Conservation (phyloP, 2,329 filamentous ascomycete genomes). For the Colletotrichum scovillei region DNA sequence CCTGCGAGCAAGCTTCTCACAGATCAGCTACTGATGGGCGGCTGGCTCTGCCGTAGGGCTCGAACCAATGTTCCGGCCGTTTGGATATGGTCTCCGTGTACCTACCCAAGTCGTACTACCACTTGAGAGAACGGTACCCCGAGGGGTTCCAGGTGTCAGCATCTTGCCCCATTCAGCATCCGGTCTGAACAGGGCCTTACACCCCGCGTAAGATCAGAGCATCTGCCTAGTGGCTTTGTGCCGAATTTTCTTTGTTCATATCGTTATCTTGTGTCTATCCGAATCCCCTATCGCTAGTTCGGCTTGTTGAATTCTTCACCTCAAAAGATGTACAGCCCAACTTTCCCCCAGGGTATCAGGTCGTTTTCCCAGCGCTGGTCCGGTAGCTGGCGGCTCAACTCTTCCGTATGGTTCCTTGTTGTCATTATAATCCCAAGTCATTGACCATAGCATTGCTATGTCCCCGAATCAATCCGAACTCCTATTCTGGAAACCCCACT, state of each 20-base stretch:
- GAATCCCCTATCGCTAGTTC: not conserved
- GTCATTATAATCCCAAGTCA: conserved; percentile 20
- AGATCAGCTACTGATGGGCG: too few species aligned
- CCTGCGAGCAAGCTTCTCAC: too few species aligned
- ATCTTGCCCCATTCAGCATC: not conserved
- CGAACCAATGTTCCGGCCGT: too few species aligned
- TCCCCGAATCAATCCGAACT: conserved; percentile 8
- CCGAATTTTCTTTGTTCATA: not conserved
- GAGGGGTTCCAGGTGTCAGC: not conserved
- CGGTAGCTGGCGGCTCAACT: not conserved
- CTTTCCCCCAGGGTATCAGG: conserved; percentile 19
- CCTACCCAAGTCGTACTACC: not conserved
- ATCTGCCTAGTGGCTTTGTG: not conserved
- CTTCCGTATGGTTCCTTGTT: not conserved
- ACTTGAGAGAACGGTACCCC: not conserved
- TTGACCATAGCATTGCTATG: conserved; percentile 5
- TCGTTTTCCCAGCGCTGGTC: conserved; percentile 3
- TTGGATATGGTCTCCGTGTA: too few species aligned
- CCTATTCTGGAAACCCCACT: not conserved
- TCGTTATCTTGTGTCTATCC: not conserved
- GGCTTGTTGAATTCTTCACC: not conserved
- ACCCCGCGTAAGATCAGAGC: not conserved
- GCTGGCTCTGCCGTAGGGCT: too few species aligned
- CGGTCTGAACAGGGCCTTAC: not conserved
- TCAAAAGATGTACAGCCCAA: not conserved